Base-by-base conservation (phyloP, 257 asterid species). In the Hygrophila difformis region DNA sequence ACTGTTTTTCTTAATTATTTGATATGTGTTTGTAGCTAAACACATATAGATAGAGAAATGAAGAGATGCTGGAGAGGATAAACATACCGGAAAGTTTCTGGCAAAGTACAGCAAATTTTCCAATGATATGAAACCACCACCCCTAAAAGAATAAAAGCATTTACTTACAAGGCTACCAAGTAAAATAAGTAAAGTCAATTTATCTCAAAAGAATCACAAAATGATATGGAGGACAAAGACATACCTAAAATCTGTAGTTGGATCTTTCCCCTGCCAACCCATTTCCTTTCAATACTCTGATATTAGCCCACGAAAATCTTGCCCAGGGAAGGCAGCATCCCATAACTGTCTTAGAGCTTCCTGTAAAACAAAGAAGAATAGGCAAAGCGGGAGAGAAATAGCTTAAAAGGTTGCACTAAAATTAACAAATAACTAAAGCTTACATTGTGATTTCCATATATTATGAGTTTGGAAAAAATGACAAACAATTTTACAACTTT, bases 231-330 rank as follows among this genome's bases (percentile, higher is more conserved):
- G 46, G 52, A 24, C 3, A 58, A 48, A 55, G 51, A 49, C 35
- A 38, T 68, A 83, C 99, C 99, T 76, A 59, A 91, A 91, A 76
- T 91, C 99, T 39, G 99, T 91, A 36, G 99, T 76, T 18, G 99
- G 99, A 69, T 91, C 99, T 78, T 91, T 91, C 44, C 99, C 99
- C 67, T 91, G 99, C 99, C 99, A 91, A 56, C 99, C 99, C 99
- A 91, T 91, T 60, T 91, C 95, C 65, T 91, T 91, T 97, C 99
- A 91, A 73, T 91, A 95, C 49, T 91, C 97, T 36, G 97, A 86
- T 74, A 91, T 76, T 68, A 86, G 65, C 67, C 93, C 75, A 39
- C 18, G 59, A 23, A 86, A 88, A 56, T 82, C 75, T 67, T 80
- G 75, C 57, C 59, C 85, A 18, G 99, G 99, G 67, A 86, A 91